Evolutionary conservation across 2,329 filamentous ascomycete genomes (phyloP).

Genomic region (Fusarium floridanum): DNA sequence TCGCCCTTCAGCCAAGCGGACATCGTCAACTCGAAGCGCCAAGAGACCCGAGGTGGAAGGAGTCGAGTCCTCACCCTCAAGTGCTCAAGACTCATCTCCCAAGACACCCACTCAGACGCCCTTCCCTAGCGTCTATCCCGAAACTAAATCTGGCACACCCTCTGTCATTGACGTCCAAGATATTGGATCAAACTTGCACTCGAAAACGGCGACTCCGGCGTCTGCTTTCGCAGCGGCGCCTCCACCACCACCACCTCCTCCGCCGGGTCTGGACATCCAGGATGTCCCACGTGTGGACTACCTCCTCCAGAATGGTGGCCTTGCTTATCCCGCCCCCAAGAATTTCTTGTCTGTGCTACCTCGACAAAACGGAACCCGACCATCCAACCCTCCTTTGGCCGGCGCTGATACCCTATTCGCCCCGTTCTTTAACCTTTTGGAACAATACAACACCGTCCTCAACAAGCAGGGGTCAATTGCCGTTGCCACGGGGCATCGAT

Average conservation of each 20-base stretch:
- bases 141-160: conserved; percentile 54
- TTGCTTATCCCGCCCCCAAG: conserved; percentile 78
- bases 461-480: conserved; percentile 88
- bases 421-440: conserved; percentile 84
- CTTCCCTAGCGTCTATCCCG: conserved; percentile 61
- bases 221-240: conserved; percentile 56
- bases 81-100: conserved; percentile 68
- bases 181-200: conserved; percentile 46
- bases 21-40: conserved; percentile 54
- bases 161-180: conserved; percentile 56
- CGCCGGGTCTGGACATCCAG: conserved; percentile 78
- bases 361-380: conserved; percentile 66
- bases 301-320: conserved; percentile 87
- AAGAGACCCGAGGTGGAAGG: conserved; percentile 56
- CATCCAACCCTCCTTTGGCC: conserved; percentile 73
- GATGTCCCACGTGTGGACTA: conserved; percentile 91
- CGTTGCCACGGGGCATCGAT: conserved; percentile 94
- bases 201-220: conserved; percentile 57
- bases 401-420: conserved; percentile 83
- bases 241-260: conserved; percentile 74
- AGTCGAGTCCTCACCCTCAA: conserved; percentile 61
- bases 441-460: conserved; percentile 88
- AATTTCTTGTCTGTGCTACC: conserved; percentile 77
- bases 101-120: conserved; percentile 70
- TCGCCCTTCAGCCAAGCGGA: conserved; percentile 52